These are phyloP conservation scores for Evernia prunastri DNA, from an alignment of 495 filamentous ascomycete species.

Conservation along the genomic window DNA sequence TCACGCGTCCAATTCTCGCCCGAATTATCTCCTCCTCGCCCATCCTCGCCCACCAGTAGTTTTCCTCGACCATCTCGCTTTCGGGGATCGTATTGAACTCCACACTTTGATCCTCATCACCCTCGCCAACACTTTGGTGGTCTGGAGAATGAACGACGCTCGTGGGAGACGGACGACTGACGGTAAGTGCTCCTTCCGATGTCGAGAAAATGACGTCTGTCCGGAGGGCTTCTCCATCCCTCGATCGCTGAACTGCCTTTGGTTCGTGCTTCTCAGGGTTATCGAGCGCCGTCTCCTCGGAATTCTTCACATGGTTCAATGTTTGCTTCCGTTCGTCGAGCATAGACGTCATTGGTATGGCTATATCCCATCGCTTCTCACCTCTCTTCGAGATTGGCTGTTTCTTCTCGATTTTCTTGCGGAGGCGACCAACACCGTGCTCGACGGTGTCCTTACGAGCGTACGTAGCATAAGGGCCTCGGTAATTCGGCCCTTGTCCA, in stretches of 20 bases:
- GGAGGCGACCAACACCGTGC: slow-evolving; percentile 3
- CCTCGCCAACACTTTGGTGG: background rate
- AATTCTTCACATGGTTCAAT: background rate
- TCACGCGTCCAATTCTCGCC: slow-evolving; percentile 1
- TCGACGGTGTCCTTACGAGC: slow-evolving; percentile 31
- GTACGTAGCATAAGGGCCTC: slow-evolving; percentile 42
- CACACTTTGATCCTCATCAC: slow-evolving; percentile 5
- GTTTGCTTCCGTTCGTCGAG: background rate
- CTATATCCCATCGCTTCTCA: slow-evolving; percentile 12
- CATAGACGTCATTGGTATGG: background rate
- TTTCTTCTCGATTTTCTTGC: background rate
- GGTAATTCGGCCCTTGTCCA: slow-evolving; percentile 41
- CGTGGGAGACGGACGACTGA: background rate
- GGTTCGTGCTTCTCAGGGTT: background rate
- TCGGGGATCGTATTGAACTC: slow-evolving; percentile 23
- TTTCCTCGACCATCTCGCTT: slow-evolving; percentile 32
- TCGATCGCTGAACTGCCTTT: background rate
- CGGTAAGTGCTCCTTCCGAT: background rate
- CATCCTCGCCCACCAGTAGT: slow-evolving; percentile 42
- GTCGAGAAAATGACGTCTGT: background rate
- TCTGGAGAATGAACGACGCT: background rate
- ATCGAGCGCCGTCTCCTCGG: background rate
- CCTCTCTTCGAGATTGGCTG: slow-evolving; percentile 19
- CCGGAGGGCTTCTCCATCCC: background rate
- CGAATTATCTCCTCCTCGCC: slow-evolving; percentile 18